Evolutionary conservation across 805 yeast species (phyloP), one percentile per base, ranked within the genome.

Genomic region (Lipomyces lipofer): DNA sequence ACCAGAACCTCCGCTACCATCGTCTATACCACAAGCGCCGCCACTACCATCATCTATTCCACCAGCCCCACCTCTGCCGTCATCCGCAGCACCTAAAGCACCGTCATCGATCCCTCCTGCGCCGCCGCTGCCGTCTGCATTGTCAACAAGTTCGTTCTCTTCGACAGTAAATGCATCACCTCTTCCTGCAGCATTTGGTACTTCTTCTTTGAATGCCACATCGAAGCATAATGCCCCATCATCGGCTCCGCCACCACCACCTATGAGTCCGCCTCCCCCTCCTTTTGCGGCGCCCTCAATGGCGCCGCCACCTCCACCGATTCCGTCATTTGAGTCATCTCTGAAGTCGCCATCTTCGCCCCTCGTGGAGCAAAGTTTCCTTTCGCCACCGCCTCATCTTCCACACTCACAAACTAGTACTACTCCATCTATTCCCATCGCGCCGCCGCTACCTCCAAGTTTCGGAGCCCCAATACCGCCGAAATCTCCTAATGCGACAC

Each of bases 261-360:
- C 58, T 49, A 2, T 53, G 52, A n/a, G 57, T 54, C 39, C 61
- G 40, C 61, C 67, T 6, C 59, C 64, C 36, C 65, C 64, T 4
- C 67, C 67, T 13, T 47, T 47, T 29, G 36, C 51, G 40, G 42
- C 38, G 13, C 55, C 55, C 12, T 17, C 48, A 27, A 27, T 5
- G 12, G 54, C 49, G 2, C 45, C 54, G 19, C 44, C 52, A n/a
- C 42, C 52, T 10, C 7, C 25, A 2, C 46, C 52, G 15, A 42
- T 17, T 2, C 13, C n/a, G n/a, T n/a, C n/a, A n/a, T n/a, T n/a
- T n/a, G n/a, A n/a, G n/a, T n/a, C n/a, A n/a, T n/a, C n/a, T n/a
- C n/a, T n/a, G n/a, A n/a, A n/a, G n/a, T n/a, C n/a, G n/a, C n/a
- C n/a, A n/a, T n/a, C n/a, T n/a, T n/a, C n/a, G n/a, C n/a, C n/a